Evolutionary conservation across 2,329 filamentous ascomycete species (phyloP), one percentile per base, ranked within the genome.

Genomic region (Apiospora aurea): DNA sequence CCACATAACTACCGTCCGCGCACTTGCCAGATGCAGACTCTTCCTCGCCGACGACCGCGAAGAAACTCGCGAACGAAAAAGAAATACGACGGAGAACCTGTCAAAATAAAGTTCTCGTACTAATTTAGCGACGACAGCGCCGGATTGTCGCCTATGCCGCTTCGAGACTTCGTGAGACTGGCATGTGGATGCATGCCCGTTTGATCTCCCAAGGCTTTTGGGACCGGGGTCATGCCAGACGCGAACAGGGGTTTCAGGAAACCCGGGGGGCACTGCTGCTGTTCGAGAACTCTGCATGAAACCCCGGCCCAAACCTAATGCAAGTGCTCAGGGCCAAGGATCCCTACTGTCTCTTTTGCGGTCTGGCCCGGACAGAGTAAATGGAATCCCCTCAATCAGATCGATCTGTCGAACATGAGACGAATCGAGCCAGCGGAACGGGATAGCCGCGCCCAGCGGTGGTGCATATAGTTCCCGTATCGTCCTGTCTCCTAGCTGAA

Each of bases 281-380:
- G 57, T 64, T 64, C 57, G 57, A 64, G 57, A 64, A 41, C 49
- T 41, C 11, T 64, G 57, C 8, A 10, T 64, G 57, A 64, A 64
- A 64, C 57, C 57, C 41, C 57, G 57, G 57, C 34, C 57, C 57
- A 64, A 64, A 64, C 57, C 57, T 64, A 64, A 64, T 64, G 57
- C 57, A 41, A n/a, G 24, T 41, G 57, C 7, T 6, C 34, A 41
- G 34, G 34, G 41, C n/a, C 57, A 34, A 21, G 34, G 34, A 1
- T 16, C 51, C 49, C 10, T 13, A 3, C 26, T 49, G 51, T 38
- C 38, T 34, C 18, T 61, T 51, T 26, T n/a, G 18, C 29, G 29
- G 26, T 21, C 18, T 38, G 53, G 53, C 16, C 53, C 26, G n/a
- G 49, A 26, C 49, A 38, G 34, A 38, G 34, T 38, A 4, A 11